phyloP scores from a whole-genome alignment of 768 basidiomycete genomes.

The Gelatoporia subvermispora region DNA sequence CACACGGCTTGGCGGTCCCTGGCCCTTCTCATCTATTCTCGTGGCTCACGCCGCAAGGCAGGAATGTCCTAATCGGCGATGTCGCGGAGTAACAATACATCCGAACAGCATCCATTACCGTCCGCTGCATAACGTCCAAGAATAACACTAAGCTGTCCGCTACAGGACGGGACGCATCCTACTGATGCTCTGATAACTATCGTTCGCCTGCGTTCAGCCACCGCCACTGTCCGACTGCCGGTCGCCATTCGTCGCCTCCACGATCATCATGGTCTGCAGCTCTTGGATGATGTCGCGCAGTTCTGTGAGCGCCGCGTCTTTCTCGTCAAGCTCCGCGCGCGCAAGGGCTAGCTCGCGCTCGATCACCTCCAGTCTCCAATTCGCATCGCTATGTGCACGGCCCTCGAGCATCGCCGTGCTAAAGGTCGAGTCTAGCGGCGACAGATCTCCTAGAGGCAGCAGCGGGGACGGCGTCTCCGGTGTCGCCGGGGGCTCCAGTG shows the following conservation, averaged over 20 bases:
- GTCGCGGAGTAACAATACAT: too few species aligned
- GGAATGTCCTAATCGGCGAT: too few species aligned
- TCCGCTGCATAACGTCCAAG: too few species aligned
- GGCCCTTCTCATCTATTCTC: too few species aligned
- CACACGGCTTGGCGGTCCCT: too few species aligned
- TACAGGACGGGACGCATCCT: too few species aligned
- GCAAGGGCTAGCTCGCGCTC: constrained; percentile 9
- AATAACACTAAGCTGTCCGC: too few species aligned
- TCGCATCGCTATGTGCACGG: background rate
- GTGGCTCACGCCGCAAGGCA: too few species aligned
- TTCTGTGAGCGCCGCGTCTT: constrained; percentile 7
- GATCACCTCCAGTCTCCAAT: constrained; percentile 5
- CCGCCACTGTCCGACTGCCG: too few species aligned
- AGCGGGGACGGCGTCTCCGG: background rate
- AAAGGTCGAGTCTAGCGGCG: background rate
- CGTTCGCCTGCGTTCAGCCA: too few species aligned
- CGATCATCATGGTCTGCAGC: background rate
- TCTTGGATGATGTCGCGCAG: constrained; percentile 2
- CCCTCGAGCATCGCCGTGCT: background rate
- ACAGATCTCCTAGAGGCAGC: constrained; percentile 3
- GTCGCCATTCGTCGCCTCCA: background rate
- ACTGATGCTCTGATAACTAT: too few species aligned
- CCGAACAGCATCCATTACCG: too few species aligned
- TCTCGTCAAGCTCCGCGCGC: constrained; percentile 7
- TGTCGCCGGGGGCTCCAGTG: background rate